A percentile compares a stretch with the other conserved stretches of the same genome.
Conservation (phyloP, 805 yeast genomes). For the Kurtzmaniella fragi region DNA sequence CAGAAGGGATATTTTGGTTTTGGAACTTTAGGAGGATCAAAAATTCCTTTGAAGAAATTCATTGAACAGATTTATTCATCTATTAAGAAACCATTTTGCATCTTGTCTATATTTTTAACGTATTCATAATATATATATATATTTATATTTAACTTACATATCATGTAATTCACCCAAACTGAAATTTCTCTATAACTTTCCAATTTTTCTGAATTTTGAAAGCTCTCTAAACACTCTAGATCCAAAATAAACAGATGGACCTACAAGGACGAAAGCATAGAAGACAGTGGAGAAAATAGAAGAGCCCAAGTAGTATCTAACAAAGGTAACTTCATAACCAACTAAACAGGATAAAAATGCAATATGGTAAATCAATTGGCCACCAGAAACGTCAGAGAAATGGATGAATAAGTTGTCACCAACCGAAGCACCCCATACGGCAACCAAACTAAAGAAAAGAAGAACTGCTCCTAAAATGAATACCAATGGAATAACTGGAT, state of each 20-base stretch:
- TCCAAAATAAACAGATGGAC: slow-evolving; percentile 57
- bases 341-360: slow-evolving; percentile 46
- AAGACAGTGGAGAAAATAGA: slow-evolving; percentile 57
- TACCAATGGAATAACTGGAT: slow-evolving; percentile 44
- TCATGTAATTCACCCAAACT: not conserved
- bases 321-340: slow-evolving; percentile 49
- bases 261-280: slow-evolving; percentile 42
- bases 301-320: slow-evolving; percentile 53
- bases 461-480: slow-evolving; percentile 43
- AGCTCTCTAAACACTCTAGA: slow-evolving; percentile 57
- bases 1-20: slow-evolving; percentile 22
- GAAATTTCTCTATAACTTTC: slow-evolving; percentile 8
- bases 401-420: slow-evolving; percentile 27
- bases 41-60: slow-evolving; percentile 43
- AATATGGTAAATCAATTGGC: slow-evolving; percentile 31
- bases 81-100: not conserved
- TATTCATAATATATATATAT: slow-evolving; percentile 1
- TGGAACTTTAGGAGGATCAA: slow-evolving; percentile 54
- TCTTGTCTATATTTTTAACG: not conserved
- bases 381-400: slow-evolving; percentile 28
- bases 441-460: slow-evolving; percentile 39
- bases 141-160: not conserved
- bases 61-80: not conserved
- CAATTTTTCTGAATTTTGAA: slow-evolving; percentile 24
- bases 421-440: slow-evolving; percentile 35